Conservation (phyloP, 805 yeast genomes). For the Candida khao-thaluensis region DNA sequence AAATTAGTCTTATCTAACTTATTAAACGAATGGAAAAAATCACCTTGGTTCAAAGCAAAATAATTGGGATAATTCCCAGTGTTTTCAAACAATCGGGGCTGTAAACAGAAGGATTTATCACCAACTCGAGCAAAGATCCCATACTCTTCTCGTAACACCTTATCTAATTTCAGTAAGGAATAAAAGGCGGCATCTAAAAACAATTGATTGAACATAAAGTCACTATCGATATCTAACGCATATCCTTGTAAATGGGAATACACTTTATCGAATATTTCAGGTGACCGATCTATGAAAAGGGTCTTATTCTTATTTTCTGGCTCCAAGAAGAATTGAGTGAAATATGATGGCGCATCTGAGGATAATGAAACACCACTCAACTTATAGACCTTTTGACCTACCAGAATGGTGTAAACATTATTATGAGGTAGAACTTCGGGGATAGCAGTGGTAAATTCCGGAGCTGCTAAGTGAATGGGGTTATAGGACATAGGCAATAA, state of each 20-base stretch:
- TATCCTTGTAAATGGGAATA: slow-evolving; percentile 81
- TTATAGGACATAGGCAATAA: slow-evolving; percentile 6
- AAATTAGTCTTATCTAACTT: slow-evolving; percentile 39
- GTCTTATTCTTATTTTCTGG: slow-evolving; percentile 39
- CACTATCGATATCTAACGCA: slow-evolving; percentile 57
- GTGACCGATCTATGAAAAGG: slow-evolving; percentile 72
- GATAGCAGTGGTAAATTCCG: slow-evolving; percentile 43
- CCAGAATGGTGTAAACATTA: slow-evolving; percentile 64
- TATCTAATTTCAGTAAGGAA: slow-evolving; percentile 56
- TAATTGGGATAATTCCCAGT: slow-evolving; percentile 79
- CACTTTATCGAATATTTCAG: slow-evolving; percentile 64
- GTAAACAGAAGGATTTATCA: slow-evolving; percentile 54
- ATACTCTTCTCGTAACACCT: slow-evolving; percentile 44
- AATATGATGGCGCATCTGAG: slow-evolving; percentile 85
- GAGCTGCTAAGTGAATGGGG: slow-evolving; percentile 15
- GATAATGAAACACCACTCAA: slow-evolving; percentile 81
- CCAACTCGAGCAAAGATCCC: slow-evolving; percentile 62
- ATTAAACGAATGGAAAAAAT: slow-evolving; percentile 46
- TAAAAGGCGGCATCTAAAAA: slow-evolving; percentile 73
- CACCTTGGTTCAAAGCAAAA: slow-evolving; percentile 60
- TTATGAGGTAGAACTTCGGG: slow-evolving; percentile 64
- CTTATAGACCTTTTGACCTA: slow-evolving; percentile 62
- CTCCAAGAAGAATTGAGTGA: slow-evolving; percentile 64
- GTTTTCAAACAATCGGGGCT: slow-evolving; percentile 50
- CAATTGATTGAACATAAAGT: slow-evolving; percentile 58